Conservation (phyloP, 768 basidiomycete genomes). For the Calocybe gangraenosa region DNA sequence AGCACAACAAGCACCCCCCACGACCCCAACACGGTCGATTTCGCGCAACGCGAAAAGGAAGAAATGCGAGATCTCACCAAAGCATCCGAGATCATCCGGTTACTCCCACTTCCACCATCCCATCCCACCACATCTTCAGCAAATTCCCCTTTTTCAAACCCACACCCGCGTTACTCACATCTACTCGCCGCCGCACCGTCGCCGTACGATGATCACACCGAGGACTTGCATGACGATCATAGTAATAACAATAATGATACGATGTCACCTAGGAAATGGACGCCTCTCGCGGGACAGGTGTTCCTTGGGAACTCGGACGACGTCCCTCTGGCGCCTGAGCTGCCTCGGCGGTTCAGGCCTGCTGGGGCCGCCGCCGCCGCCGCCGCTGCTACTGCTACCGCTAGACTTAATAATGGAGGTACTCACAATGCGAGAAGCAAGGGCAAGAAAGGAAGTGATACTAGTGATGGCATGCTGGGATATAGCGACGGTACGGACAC, state of each 20-base stretch:
- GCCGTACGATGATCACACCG: no score
- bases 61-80: conserved; percentile 88
- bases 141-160: no score
- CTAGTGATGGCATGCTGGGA: no score
- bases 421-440: no score
- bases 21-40: conserved; percentile 65
- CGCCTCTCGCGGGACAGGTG: conserved; percentile 60
- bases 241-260: no score
- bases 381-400: no score
- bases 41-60: conserved; percentile 79
- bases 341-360: conserved; percentile 20
- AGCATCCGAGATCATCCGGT: conserved; percentile 68
- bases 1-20: conserved; percentile 1
- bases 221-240: no score
- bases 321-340: conserved; percentile 50
- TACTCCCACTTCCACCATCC: conserved; percentile 4
- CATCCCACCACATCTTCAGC: no score
- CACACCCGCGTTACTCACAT: conserved; percentile 5
- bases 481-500: no score
- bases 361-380: conserved; percentile 8
- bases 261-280: conserved; percentile 33
- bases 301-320: conserved; percentile 84
- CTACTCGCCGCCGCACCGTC: conserved; percentile 26
- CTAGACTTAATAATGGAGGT: no score
- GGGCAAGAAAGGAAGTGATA: no score